Evolutionary conservation across 2,329 filamentous ascomycete species (phyloP).

Genomic region (Niveomyces coronatus): DNA sequence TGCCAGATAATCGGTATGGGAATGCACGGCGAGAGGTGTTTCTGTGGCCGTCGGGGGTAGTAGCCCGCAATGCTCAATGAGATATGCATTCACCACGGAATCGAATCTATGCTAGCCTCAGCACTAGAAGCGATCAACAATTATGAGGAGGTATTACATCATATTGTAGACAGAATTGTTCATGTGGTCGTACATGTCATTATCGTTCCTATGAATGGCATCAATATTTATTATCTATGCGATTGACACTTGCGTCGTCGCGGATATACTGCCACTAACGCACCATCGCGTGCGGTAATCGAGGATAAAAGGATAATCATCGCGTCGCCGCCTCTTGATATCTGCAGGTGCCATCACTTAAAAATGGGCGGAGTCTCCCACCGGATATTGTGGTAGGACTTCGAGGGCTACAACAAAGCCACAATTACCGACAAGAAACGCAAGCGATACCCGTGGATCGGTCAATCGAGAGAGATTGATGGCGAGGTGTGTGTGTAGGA

Average conservation of each 20-base stretch:
- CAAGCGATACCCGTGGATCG: too few species aligned
- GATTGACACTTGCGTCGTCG: conserved; percentile 12
- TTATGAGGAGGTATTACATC: conserved; percentile 36
- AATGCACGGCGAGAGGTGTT: conserved; percentile 76
- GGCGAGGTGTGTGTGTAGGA: too few species aligned
- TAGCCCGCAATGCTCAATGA: conserved; percentile 68
- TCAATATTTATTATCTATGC: neutral
- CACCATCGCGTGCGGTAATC: conserved; percentile 85
- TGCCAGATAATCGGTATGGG: conserved; percentile 76
- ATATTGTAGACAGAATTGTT: conserved; percentile 86
- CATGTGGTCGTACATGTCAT: conserved; percentile 91
- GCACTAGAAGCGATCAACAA: neutral
- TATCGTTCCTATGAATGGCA: conserved; percentile 58
- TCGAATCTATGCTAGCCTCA: conserved; percentile 51
- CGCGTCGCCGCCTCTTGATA: conserved; percentile 52
- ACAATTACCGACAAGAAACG: too few species aligned
- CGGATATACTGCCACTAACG: conserved; percentile 13
- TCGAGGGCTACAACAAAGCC: too few species aligned
- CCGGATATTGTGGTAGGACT: too few species aligned
- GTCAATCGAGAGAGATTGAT: too few species aligned
- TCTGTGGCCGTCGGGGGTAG: conserved; percentile 59
- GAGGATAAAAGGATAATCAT: conserved; percentile 67
- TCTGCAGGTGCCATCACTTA: conserved; percentile 12
- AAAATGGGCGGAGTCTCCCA: neutral
- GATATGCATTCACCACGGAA: conserved; percentile 79